phyloP scores from a whole-genome alignment of 139 green algal species.

The Eudorina sp. region DNA sequence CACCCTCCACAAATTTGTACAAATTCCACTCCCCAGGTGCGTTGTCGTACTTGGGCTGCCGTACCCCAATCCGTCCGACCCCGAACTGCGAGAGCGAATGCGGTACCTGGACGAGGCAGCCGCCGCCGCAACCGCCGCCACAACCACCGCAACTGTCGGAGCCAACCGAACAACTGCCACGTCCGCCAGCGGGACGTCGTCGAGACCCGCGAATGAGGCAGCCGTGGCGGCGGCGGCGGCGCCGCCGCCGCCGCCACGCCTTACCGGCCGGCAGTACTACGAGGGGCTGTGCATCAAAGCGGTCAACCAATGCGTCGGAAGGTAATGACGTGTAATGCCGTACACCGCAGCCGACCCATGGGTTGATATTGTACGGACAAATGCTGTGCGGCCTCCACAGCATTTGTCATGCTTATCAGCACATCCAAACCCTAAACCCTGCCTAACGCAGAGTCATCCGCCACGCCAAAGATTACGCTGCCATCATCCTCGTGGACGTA shows the following conservation, averaged over 20 bases:
- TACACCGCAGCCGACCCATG: no score
- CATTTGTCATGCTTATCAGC: no score
- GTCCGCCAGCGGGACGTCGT: no score
- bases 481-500: constrained; percentile 90
- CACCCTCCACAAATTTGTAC: no score
- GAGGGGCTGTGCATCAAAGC: constrained; percentile 87
- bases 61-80: constrained; percentile 93
- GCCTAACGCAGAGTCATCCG: constrained; percentile 79
- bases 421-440: no score
- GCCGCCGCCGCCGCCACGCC: neutral
- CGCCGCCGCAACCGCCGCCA: constrained; percentile 36
- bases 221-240: neutral
- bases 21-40: constrained; percentile 73
- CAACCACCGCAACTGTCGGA: neutral
- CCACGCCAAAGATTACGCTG: constrained; percentile 90
- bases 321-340: no score
- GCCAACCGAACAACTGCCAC: neutral
- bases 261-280: constrained; percentile 82
- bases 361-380: no score
- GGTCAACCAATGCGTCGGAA: constrained; percentile 97
- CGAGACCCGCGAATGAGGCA: neutral
- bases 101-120: constrained; percentile 77
- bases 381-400: no score
- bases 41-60: constrained; percentile 96
- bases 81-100: constrained; percentile 93